A percentile compares a stretch with the other conserved stretches of the same genome.
phyloP scores from a whole-genome alignment of 2,329 filamentous ascomycete genomes.

The Aspergillus udagawae region DNA sequence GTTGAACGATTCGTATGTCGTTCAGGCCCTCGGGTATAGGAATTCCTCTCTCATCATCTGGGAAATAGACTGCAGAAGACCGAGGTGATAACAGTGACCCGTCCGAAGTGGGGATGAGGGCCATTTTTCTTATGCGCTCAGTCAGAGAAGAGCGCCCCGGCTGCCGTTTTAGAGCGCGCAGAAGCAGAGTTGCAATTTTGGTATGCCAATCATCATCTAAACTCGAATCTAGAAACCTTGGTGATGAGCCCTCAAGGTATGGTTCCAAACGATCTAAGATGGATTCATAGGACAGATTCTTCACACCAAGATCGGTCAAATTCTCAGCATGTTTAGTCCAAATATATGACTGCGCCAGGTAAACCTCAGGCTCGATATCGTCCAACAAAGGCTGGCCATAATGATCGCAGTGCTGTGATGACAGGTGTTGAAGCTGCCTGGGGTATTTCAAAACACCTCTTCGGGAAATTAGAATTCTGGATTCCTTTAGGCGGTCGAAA shows the following conservation, averaged over 20 bases:
- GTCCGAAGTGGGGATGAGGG: no score
- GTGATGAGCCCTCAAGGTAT: background rate
- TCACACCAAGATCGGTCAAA: background rate
- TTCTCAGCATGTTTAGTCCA: background rate
- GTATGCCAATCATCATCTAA: constrained; percentile 5
- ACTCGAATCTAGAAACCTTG: background rate
- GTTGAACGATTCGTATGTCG: background rate
- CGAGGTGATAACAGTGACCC: background rate
- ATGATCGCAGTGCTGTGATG: background rate
- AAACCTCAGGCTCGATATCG: background rate
- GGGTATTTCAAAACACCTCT: background rate
- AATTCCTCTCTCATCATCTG: background rate
- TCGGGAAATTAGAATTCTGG: background rate
- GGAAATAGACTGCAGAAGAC: background rate
- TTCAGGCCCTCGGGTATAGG: background rate
- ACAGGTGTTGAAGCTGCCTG: background rate
- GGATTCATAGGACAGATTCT: background rate
- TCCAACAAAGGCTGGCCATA: background rate
- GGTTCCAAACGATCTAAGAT: constrained; percentile 1
- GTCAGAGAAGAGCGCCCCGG: background rate
- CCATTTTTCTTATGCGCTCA: no score
- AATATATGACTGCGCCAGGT: background rate
- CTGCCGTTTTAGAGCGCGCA: background rate
- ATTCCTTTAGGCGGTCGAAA: constrained; percentile 1
- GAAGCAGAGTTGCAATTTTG: background rate